These are phyloP conservation scores for Cenchrus americanus DNA, from an alignment of 176 grass and related monocot species.

Conservation along the genomic window DNA sequence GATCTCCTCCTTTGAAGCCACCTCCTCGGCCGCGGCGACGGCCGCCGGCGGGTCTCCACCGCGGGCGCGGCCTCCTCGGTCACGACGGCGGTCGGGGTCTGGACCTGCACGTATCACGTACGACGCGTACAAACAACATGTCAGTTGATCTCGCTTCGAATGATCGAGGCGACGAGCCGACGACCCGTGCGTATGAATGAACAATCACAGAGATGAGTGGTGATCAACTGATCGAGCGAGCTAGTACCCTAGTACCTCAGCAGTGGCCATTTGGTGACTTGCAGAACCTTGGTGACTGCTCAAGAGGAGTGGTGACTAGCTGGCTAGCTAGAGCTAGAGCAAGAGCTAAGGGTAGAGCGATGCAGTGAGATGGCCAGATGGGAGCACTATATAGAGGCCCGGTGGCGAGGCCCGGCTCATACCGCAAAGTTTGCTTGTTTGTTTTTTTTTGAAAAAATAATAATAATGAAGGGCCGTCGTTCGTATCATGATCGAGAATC, in stretches of 20 bases:
- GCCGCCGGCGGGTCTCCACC: slow-evolving; percentile 25
- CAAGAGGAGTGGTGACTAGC: background rate
- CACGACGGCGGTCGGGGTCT: slow-evolving; percentile 54
- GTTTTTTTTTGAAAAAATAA: too few species aligned
- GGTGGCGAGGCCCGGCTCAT: slow-evolving; percentile 2
- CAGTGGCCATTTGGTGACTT: slow-evolving; percentile 69
- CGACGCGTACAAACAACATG: background rate
- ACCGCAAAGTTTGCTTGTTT: too few species aligned
- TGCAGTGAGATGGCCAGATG: slow-evolving; percentile 16
- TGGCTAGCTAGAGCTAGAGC: background rate
- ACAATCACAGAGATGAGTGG: background rate
- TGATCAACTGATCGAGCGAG: background rate
- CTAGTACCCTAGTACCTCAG: slow-evolving; percentile 63
- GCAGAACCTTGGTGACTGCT: background rate
- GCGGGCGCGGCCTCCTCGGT: slow-evolving; percentile 42
- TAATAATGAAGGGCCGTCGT: background rate
- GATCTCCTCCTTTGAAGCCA: too few species aligned
- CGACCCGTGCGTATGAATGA: background rate
- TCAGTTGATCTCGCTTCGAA: background rate
- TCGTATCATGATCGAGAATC: slow-evolving; percentile 40
- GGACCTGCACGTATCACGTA: slow-evolving; percentile 55
- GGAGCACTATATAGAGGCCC: slow-evolving; percentile 43
- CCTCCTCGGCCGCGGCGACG: slow-evolving; percentile 35
- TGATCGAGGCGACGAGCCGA: background rate
- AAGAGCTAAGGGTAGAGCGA: slow-evolving; percentile 17